Evolutionary conservation across 352 stramenopile genomes (phyloP).

Genomic region (Globisporangium perplexum): DNA sequence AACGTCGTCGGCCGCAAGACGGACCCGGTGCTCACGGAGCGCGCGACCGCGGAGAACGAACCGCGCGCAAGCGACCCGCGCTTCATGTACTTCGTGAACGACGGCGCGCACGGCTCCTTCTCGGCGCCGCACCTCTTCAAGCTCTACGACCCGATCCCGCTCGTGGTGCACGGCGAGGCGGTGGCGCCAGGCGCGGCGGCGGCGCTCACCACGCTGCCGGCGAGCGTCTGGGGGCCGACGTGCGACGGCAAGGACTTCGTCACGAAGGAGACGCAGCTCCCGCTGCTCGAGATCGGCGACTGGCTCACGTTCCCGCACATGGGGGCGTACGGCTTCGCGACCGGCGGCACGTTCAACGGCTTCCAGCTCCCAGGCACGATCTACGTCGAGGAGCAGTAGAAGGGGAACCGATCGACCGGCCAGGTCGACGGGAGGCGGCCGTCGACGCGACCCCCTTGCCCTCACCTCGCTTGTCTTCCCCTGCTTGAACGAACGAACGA

Average conservation of each 20-base stretch:
- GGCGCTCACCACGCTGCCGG: constrained; percentile 12
- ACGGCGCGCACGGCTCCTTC: constrained; percentile 43
- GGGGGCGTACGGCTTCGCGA: constrained; percentile 53
- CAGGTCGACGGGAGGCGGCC: not conserved
- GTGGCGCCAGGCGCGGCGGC: not conserved
- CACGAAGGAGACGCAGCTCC: constrained; percentile 27
- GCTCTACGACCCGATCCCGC: constrained; percentile 17
- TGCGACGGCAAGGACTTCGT: constrained; percentile 51
- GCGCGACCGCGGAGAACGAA: constrained; percentile 10
- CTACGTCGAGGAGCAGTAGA: constrained; percentile 26
- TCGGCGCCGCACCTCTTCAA: constrained; percentile 34
- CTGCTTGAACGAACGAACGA: not conserved
- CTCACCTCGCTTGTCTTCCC: not conserved
- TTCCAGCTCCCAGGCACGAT: constrained; percentile 31
- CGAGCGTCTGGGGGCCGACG: constrained; percentile 42
- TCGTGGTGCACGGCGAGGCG: constrained; percentile 7
- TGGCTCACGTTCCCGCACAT: constrained; percentile 50
- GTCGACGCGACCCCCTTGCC: not conserved
- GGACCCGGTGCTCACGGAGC: constrained; percentile 22
- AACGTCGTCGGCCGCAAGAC: constrained; percentile 61
- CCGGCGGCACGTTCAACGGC: constrained; percentile 47
- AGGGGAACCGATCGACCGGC: not conserved
- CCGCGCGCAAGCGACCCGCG: constrained; percentile 18
- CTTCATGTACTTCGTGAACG: constrained; percentile 55
- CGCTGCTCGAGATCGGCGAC: constrained; percentile 39